Evolutionary conservation across 805 yeast genomes (phyloP).

Genomic region (Kodamaea neixiangensis): DNA sequence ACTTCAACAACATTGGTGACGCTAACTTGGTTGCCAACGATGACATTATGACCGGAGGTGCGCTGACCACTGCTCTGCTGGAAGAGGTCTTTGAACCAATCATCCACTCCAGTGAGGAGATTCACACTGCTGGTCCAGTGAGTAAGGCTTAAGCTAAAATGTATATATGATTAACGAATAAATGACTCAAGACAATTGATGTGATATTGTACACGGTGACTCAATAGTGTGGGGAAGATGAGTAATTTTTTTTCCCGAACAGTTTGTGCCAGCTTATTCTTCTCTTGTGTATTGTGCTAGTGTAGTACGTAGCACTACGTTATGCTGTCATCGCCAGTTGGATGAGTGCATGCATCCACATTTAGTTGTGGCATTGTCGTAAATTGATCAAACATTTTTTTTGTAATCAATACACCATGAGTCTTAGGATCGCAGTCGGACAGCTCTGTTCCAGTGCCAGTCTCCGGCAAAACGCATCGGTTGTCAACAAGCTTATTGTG

Average conservation of each 20-base stretch:
- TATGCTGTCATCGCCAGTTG: too few species aligned
- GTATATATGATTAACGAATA: constrained; percentile 7
- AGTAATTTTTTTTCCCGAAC: background rate
- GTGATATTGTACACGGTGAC: too few species aligned
- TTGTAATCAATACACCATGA: background rate
- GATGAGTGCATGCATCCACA: too few species aligned
- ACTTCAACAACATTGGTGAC: constrained; percentile 34
- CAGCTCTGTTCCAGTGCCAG: constrained; percentile 78
- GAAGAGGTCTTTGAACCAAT: constrained; percentile 40
- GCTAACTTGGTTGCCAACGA: constrained; percentile 38
- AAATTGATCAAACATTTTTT: too few species aligned
- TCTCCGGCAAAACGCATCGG: constrained; percentile 56
- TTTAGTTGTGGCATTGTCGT: too few species aligned
- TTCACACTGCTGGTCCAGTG: constrained; percentile 47
- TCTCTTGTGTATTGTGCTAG: too few species aligned
- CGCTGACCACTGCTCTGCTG: constrained; percentile 13
- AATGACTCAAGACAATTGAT: constrained; percentile 2
- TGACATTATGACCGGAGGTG: constrained; percentile 25
- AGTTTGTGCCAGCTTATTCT: too few species aligned
- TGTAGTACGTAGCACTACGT: too few species aligned
- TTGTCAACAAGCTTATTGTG: constrained; percentile 60
- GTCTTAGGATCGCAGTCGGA: constrained; percentile 71
- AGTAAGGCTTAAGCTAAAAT: constrained; percentile 22
- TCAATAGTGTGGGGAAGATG: background rate
- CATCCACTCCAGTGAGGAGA: constrained; percentile 42